Evolutionary conservation across 208 protist genomes (phyloP).

Genomic region (Acanthamoeba polyphaga): DNA sequence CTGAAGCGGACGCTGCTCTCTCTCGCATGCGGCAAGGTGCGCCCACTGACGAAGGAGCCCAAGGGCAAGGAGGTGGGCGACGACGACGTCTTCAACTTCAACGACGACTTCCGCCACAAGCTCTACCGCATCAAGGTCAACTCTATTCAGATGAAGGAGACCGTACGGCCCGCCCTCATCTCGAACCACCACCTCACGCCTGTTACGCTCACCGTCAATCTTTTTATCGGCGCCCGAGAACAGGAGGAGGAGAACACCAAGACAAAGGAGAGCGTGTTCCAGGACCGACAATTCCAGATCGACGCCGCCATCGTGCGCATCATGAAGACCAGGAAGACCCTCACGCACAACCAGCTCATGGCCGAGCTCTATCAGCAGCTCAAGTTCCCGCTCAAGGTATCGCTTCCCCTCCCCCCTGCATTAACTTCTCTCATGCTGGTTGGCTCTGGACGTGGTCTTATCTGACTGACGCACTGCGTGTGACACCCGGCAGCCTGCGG

Average conservation of each 20-base stretch:
- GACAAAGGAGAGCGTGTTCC: conserved; percentile 91
- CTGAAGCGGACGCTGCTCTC: conserved; percentile 90
- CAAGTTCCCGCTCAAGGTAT: conserved; percentile 92
- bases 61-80: conserved; percentile 82
- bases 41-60: conserved; percentile 72
- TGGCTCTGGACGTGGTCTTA: neutral
- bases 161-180: conserved; percentile 76
- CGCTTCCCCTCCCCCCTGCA: too few relatives aligned
- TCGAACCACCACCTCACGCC: neutral
- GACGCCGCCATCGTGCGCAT: conserved; percentile 95
- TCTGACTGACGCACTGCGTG: neutral
- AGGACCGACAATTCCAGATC: conserved; percentile 93
- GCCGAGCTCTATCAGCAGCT: conserved; percentile 90
- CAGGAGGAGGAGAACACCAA: conserved; percentile 90
- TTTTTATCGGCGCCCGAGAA: neutral
- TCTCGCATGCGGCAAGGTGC: conserved; percentile 88
- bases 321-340: conserved; percentile 94
- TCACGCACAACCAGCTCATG: conserved; percentile 93
- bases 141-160: conserved; percentile 92
- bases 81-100: conserved; percentile 89
- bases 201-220: neutral
- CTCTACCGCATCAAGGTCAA: conserved; percentile 92
- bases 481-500: conserved; percentile 71
- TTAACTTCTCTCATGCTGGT: neutral
- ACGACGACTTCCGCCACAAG: conserved; percentile 88